Conservation (phyloP, 192 early-diverging fungal species). For the Powellomyces hirtus region DNA sequence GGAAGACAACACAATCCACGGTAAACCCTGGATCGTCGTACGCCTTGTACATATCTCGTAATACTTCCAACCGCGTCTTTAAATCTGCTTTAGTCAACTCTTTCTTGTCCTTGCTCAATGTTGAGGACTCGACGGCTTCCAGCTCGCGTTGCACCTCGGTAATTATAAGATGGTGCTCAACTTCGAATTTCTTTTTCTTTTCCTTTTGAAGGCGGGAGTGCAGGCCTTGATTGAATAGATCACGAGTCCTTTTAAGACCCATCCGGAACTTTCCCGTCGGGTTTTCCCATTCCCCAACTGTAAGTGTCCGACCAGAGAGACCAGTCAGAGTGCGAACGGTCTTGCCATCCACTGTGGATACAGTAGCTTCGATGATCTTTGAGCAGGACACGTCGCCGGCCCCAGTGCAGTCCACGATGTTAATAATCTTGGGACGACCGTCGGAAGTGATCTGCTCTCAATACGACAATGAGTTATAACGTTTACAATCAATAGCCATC, state of each 20-base stretch:
- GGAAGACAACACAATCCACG: conserved; percentile 78
- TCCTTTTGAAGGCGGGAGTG: conserved; percentile 38
- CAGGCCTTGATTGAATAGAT: conserved; percentile 69
- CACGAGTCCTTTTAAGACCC: conserved; percentile 74
- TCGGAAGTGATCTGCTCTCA: conserved; percentile 68
- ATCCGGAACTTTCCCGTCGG: conserved; percentile 79
- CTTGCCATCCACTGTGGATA: conserved; percentile 40
- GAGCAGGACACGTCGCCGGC: conserved; percentile 60
- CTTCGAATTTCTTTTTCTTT: conserved; percentile 38
- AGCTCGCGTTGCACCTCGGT: conserved; percentile 42
- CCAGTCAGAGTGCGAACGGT: conserved; percentile 54
- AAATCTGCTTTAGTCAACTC: conserved; percentile 51
- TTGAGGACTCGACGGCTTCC: conserved; percentile 40
- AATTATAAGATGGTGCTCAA: conserved; percentile 40
- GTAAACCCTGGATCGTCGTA: conserved; percentile 73
- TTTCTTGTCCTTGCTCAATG: conserved; percentile 44
- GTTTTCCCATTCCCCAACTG: conserved; percentile 71
- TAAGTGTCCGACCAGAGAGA: conserved; percentile 66
- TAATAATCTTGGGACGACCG: conserved; percentile 87
- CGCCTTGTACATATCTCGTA: conserved; percentile 55
- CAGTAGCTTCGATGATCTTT: conserved; percentile 53
- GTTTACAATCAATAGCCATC: not conserved
- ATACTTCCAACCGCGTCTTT: conserved; percentile 61
- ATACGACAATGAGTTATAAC: not conserved
- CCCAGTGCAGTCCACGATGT: conserved; percentile 94